Percentiles rank a stretch among this genome's conserved stretches.
Conservation (phyloP, 1,139 yeast genomes). For the Yamadazyma diddensiae region DNA sequence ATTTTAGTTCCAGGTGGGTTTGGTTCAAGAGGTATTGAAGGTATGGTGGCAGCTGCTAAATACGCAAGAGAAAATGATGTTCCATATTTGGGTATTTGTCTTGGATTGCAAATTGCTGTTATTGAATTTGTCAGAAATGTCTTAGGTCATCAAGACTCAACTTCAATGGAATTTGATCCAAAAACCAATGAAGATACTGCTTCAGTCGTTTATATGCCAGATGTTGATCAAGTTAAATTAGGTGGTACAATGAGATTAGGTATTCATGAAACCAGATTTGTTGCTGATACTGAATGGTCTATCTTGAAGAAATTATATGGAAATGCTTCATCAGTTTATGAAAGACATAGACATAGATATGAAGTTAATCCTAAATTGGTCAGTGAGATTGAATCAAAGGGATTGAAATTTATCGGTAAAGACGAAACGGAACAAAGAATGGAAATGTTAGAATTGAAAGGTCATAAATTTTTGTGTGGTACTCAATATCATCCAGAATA, state of each 20-base stretch:
- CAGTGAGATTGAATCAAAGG: slow-evolving; percentile 64
- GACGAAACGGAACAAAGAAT: slow-evolving; percentile 89
- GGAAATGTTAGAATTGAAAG: slow-evolving; percentile 83
- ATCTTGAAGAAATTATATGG: slow-evolving; percentile 81
- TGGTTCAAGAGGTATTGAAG: slow-evolving; percentile 96
- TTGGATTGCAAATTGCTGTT: slow-evolving; percentile 96
- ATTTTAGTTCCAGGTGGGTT: slow-evolving; percentile 98
- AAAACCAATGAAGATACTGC: slow-evolving; percentile 61
- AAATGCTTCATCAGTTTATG: slow-evolving; percentile 63
- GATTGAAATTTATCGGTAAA: slow-evolving; percentile 87
- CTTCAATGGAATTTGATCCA: slow-evolving; percentile 83
- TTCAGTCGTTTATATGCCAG: slow-evolving; percentile 96
- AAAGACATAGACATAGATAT: slow-evolving; percentile 98
- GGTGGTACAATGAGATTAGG: slow-evolving; percentile 99
- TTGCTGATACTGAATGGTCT: slow-evolving; percentile 64
- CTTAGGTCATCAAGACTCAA: slow-evolving; percentile 64
- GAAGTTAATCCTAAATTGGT: slow-evolving; percentile 90
- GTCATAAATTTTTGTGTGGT: slow-evolving; percentile 89
- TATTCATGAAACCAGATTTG: slow-evolving; percentile 83
- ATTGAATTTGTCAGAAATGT: slow-evolving; percentile 89
- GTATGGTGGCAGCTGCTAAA: slow-evolving; percentile 95
- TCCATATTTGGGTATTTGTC: slow-evolving; percentile 95
- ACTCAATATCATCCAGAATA: slow-evolving; percentile 99
- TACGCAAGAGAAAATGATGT: slow-evolving; percentile 95
- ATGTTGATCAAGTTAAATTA: slow-evolving; percentile 89